Conservation (phyloP, 2,329 filamentous ascomycete species). For the Xylaria sp. region DNA sequence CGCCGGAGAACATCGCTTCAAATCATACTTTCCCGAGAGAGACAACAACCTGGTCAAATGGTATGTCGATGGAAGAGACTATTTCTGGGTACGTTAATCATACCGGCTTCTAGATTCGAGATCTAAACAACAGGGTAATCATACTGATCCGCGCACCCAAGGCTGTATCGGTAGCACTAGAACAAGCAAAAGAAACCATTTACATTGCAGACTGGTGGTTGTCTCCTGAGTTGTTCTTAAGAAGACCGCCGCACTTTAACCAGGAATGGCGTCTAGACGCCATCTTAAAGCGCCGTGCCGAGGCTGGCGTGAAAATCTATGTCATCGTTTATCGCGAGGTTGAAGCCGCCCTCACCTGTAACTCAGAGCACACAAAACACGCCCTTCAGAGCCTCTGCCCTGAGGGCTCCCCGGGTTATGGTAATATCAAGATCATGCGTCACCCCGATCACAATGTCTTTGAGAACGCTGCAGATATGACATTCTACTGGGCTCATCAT, state of each 20-base stretch:
- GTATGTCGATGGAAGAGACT: slow-evolving; percentile 96
- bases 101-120: not conserved
- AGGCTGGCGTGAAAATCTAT: slow-evolving; percentile 94
- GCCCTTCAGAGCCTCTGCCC: slow-evolving; percentile 83
- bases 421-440: slow-evolving; percentile 88
- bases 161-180: slow-evolving; percentile 88
- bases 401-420: slow-evolving; percentile 80
- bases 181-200: slow-evolving; percentile 89
- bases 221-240: slow-evolving; percentile 85
- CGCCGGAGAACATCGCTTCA: slow-evolving; percentile 79
- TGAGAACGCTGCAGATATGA: slow-evolving; percentile 94
- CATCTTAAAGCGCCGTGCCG: slow-evolving; percentile 85
- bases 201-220: slow-evolving; percentile 99
- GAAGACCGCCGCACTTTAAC: slow-evolving; percentile 82
- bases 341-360: slow-evolving; percentile 84
- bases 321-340: slow-evolving; percentile 93
- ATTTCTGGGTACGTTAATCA: slow-evolving; percentile 74
- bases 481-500: slow-evolving; percentile 97
- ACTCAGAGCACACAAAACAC: slow-evolving; percentile 92
- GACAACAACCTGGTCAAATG: slow-evolving; percentile 91
- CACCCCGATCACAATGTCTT: slow-evolving; percentile 96
- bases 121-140: not conserved
- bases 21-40: slow-evolving; percentile 89
- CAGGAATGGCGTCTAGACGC: slow-evolving; percentile 90
- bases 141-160: slow-evolving; percentile 36